Percentiles rank a stretch among this genome's conserved stretches.
These are phyloP conservation scores for Colletotrichum salicis DNA, from an alignment of 2,329 filamentous ascomycete genomes.

Conservation along the genomic window DNA sequence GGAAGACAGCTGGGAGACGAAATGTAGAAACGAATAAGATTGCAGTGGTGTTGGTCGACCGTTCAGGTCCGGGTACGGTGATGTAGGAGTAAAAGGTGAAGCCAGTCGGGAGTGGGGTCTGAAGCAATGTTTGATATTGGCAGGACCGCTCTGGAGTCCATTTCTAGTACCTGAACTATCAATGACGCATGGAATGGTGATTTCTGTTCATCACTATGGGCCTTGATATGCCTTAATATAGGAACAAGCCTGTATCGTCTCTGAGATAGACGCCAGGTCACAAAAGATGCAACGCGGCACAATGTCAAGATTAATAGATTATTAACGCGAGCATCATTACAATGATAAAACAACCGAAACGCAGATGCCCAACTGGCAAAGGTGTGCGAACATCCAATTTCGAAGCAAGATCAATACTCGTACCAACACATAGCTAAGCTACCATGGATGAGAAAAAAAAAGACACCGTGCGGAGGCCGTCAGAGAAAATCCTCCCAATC, in stretches of 20 bases:
- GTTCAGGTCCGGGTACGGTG: neutral
- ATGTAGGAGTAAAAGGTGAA: neutral
- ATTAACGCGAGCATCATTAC: neutral
- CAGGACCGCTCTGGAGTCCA: neutral
- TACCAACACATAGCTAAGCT: neutral
- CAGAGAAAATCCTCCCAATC: neutral
- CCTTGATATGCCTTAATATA: neutral
- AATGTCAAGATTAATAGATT: neutral
- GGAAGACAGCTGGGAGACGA: neutral
- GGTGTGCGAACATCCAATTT: neutral
- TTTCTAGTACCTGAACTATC: neutral
- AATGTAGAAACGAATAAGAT: neutral
- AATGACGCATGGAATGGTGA: neutral
- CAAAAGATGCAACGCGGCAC: neutral
- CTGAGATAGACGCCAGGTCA: neutral
- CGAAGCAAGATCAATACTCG: neutral
- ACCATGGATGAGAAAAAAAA: neutral
- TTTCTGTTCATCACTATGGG: neutral
- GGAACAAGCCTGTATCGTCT: neutral
- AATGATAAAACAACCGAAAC: neutral
- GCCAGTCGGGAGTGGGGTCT: neutral
- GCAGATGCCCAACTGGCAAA: neutral
- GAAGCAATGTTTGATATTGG: neutral
- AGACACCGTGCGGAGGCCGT: too few relatives aligned
- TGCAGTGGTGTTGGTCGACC: neutral